Evolutionary conservation across 805 yeast genomes (phyloP).

Genomic region (Spathaspora sp.): DNA sequence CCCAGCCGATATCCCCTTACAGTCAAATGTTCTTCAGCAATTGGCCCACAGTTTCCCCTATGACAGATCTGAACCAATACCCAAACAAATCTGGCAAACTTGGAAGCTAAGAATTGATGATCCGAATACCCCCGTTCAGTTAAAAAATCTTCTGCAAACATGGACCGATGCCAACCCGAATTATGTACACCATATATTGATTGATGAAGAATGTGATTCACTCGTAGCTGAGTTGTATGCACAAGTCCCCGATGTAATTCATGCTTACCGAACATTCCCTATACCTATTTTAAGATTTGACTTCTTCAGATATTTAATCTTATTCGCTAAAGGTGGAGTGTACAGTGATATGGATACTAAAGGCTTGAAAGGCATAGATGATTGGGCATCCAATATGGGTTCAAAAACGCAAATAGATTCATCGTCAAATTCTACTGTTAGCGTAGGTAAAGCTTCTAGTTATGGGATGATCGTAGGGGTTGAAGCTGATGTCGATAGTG

Average conservation of each 20-base stretch:
- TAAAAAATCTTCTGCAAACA: slow-evolving; percentile 53
- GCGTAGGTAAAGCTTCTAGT: slow-evolving; percentile 24
- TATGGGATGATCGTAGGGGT: slow-evolving; percentile 86
- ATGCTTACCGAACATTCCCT: slow-evolving; percentile 77
- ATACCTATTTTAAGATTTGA: slow-evolving; percentile 83
- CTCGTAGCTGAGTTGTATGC: slow-evolving; percentile 60
- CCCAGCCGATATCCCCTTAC: slow-evolving; percentile 50
- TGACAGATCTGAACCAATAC: slow-evolving; percentile 60
- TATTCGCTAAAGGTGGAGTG: slow-evolving; percentile 89
- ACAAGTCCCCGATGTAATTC: slow-evolving; percentile 70
- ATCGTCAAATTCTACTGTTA: slow-evolving; percentile 5
- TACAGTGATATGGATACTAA: slow-evolving; percentile 89
- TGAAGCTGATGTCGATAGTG: slow-evolving; percentile 95
- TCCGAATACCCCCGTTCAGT: slow-evolving; percentile 53
- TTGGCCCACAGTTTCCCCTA: slow-evolving; percentile 64
- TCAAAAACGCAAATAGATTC: slow-evolving; percentile 1
- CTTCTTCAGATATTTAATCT: slow-evolving; percentile 82
- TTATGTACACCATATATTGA: slow-evolving; percentile 69
- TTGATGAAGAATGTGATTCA: slow-evolving; percentile 68
- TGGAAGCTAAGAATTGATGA: slow-evolving; percentile 71
- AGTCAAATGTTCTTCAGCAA: slow-evolving; percentile 65
- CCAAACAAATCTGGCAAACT: slow-evolving; percentile 79
- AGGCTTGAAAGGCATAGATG: slow-evolving; percentile 63
- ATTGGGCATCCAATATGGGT: slow-evolving; percentile 63
- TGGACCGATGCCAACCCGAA: slow-evolving; percentile 75